These are phyloP conservation scores for Chlorella sp. DNA, from an alignment of 139 green algal genomes.

Conservation along the genomic window DNA sequence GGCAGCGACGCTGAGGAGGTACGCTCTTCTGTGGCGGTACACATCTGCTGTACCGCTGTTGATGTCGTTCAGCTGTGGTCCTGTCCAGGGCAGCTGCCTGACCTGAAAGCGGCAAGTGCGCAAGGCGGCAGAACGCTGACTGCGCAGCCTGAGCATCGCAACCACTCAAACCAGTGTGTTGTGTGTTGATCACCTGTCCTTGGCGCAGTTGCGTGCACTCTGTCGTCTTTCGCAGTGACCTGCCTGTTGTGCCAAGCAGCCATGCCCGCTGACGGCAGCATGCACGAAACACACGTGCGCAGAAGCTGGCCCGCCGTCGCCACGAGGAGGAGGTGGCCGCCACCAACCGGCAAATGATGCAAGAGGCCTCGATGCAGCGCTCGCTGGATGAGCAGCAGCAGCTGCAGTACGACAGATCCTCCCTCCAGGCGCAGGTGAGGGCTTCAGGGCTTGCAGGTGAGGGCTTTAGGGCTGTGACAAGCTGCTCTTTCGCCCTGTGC, in stretches of 20 bases:
- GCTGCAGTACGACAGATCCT: background rate
- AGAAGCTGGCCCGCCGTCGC: background rate
- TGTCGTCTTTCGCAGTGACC: background rate
- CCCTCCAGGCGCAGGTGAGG: no score
- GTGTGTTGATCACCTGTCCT: no score
- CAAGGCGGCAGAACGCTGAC: background rate
- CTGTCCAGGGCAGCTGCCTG: no score
- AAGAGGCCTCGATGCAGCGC: background rate
- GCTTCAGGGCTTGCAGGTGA: no score
- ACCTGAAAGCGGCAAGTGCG: background rate
- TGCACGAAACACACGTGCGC: background rate
- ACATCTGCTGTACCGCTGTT: no score
- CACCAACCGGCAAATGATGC: background rate
- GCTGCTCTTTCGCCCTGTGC: no score
- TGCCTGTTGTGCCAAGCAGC: background rate
- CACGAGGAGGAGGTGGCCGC: background rate
- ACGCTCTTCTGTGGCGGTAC: background rate
- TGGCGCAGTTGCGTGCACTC: background rate
- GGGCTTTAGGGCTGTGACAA: no score
- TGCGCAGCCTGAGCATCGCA: background rate
- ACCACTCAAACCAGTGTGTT: background rate
- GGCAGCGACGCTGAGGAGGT: background rate
- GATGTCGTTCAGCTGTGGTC: no score
- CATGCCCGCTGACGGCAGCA: background rate
- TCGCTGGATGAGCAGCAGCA: background rate